Evolutionary conservation across 2,329 filamentous ascomycete species (phyloP).

Genomic region (Exophiala sp.): DNA sequence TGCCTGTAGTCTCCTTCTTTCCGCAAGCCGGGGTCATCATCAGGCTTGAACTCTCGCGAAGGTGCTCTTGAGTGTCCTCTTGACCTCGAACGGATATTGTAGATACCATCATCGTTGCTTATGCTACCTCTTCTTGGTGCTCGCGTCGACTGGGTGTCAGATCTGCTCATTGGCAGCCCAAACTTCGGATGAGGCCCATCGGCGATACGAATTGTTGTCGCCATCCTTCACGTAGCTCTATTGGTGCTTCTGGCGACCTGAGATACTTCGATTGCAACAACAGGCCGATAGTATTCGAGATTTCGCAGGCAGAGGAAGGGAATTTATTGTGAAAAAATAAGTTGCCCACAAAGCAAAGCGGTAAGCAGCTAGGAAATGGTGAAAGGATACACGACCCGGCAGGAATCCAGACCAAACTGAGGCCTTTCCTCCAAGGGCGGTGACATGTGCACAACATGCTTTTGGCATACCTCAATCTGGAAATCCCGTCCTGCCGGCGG

Average conservation of each 20-base stretch:
- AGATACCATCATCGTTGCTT: constrained; percentile 23
- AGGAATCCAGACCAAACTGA: no score
- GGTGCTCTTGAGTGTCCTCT: not conserved
- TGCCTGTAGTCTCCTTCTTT: constrained; percentile 25
- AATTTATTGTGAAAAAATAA: not conserved
- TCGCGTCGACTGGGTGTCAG: constrained; percentile 4
- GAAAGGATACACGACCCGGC: not conserved
- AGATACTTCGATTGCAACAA: not conserved
- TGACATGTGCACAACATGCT: not conserved
- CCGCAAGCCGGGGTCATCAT: constrained; percentile 26
- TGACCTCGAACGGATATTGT: constrained; percentile 25
- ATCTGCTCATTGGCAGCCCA: constrained; percentile 2
- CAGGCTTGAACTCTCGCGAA: constrained; percentile 2
- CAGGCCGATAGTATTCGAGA: not conserved
- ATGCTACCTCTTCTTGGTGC: not conserved
- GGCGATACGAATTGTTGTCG: constrained; percentile 21
- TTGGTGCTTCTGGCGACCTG: not conserved
- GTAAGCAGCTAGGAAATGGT: not conserved
- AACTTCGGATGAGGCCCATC: constrained; percentile 16
- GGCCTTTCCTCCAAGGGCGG: not conserved
- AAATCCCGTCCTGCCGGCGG: not conserved
- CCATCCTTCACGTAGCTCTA: not conserved
- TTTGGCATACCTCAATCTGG: not conserved
- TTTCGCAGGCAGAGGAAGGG: not conserved
- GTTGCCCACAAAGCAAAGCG: not conserved